Base-by-base conservation (phyloP, 2,329 filamentous ascomycete genomes). In the Fusarium guadeloupense region DNA sequence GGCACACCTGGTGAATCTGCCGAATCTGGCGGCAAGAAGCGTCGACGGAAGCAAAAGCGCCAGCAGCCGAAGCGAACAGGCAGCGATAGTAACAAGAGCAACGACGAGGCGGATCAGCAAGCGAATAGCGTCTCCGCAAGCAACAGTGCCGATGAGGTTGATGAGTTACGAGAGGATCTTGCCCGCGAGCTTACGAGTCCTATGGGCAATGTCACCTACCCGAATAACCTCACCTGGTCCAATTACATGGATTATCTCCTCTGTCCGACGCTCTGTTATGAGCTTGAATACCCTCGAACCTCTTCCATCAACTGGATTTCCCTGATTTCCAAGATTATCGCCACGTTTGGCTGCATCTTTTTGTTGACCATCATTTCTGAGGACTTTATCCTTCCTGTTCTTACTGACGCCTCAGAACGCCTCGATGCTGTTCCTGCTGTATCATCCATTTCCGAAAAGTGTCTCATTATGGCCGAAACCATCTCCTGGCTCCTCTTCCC, bases 241-340 rank as follows among this genome's bases (percentile, higher is more conserved):
- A 98, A 98, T 78, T 97, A 91, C 72, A 66, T 86, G 53, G 95
- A 98, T 78, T 98, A 89, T 74, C 80, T 97, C 10, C 86, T 95
- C 71, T 98, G 93, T 71, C 95, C 95, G 14, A 99, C 95, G 0
- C 85, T 99, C 17, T 99, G 95, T 81, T 99, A 99, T 77, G 95
- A 99, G 77, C 83, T 98, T 43, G 94, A 98, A 74, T 99, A 98
- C 74, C 95, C 95, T 3, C 89, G 95, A 42, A 93, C 86, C 10
- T 74, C 83, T 12, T 78, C 81, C n/a, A 87, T 92, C 54, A 86
- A 91, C 67, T 97, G 91, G 88, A 83, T 86, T 17, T 89, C 93
- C 62, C 85, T 98, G 38, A 85, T 91, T 54, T 91, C 89, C 75
- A 98, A 98, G 77, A 87, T 92, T 19, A 77, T 93, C 14, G 95